A percentile compares a stretch with the other conserved stretches of the same genome.
Evolutionary conservation across 495 filamentous ascomycete species (phyloP).

Genomic region (Durotheca rogersii): DNA sequence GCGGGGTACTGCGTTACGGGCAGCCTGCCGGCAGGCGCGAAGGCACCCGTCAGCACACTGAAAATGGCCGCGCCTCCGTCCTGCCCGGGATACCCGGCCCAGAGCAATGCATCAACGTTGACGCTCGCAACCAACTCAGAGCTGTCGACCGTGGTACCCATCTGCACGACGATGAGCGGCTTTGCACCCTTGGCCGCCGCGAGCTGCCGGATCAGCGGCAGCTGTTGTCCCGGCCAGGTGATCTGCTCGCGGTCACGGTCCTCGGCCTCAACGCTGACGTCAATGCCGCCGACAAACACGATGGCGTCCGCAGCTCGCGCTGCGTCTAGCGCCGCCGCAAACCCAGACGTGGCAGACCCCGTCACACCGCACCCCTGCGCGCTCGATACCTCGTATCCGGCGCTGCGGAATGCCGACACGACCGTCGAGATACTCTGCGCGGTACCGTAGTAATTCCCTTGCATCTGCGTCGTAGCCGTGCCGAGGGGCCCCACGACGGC

Average conservation of each 20-base stretch:
- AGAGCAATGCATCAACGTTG: constrained; percentile 55
- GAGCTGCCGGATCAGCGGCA: constrained; percentile 43
- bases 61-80: constrained; percentile 56
- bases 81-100: constrained; percentile 57
- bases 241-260: constrained; percentile 44
- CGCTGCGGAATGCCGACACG: constrained; percentile 48
- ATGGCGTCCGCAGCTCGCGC: constrained; percentile 44
- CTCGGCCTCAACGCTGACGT: constrained; percentile 44
- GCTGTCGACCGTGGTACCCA: constrained; percentile 59
- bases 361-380: constrained; percentile 47
- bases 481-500: constrained; percentile 62
- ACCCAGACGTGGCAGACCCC: constrained; percentile 42
- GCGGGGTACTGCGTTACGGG: constrained; percentile 58
- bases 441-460: constrained; percentile 60
- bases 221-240: constrained; percentile 47
- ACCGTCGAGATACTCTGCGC: constrained; percentile 59
- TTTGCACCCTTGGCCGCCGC: constrained; percentile 39
- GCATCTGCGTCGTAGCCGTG: constrained; percentile 59
- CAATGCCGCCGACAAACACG: constrained; percentile 48
- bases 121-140: constrained; percentile 49
- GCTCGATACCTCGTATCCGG: constrained; percentile 51
- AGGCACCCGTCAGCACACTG: constrained; percentile 52
- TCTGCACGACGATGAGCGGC: constrained; percentile 45
- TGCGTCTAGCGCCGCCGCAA: constrained; percentile 35
- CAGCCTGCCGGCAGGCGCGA: constrained; percentile 59